Conservation (phyloP, 1,284 basidiomycete species). For the Ganoderma resinaceum region DNA sequence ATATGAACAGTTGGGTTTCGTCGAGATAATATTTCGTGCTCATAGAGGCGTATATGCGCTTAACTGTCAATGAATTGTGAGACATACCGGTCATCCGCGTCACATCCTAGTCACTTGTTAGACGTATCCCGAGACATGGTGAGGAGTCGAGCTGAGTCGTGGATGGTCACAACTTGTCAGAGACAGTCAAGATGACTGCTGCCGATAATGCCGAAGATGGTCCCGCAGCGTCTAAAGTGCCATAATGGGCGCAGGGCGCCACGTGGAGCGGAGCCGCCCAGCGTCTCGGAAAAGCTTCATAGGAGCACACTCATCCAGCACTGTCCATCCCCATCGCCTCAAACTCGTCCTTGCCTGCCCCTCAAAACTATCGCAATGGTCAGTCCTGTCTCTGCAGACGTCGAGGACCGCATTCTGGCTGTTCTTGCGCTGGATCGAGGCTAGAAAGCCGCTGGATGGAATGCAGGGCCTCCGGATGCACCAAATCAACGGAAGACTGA, state of each 20-base stretch:
- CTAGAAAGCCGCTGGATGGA: slow-evolving; percentile 30
- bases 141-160: not conserved
- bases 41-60: too few species aligned
- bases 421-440: slow-evolving; percentile 14
- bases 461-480: slow-evolving; percentile 26
- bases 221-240: not conserved
- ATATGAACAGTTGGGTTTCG: not conserved
- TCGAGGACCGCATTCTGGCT: not conserved
- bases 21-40: not conserved
- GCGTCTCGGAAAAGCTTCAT: slow-evolving; percentile 21
- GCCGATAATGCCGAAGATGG: not conserved
- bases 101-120: not conserved
- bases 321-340: slow-evolving; percentile 22
- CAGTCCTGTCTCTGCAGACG: slow-evolving; percentile 23
- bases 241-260: not conserved
- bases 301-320: slow-evolving; percentile 17
- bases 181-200: not conserved
- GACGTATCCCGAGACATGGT: not conserved
- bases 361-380: slow-evolving; percentile 33
- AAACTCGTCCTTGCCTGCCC: slow-evolving; percentile 23
- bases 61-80: too few species aligned
- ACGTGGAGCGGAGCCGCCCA: slow-evolving; percentile 17
- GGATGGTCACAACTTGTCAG: not conserved
- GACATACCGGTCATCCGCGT: not conserved
- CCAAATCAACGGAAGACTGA: slow-evolving; percentile 16